Evolutionary conservation across 805 yeast genomes (phyloP), one percentile per base, ranked within the genome.

Genomic region (Maudiozyma serrabonitensis): DNA sequence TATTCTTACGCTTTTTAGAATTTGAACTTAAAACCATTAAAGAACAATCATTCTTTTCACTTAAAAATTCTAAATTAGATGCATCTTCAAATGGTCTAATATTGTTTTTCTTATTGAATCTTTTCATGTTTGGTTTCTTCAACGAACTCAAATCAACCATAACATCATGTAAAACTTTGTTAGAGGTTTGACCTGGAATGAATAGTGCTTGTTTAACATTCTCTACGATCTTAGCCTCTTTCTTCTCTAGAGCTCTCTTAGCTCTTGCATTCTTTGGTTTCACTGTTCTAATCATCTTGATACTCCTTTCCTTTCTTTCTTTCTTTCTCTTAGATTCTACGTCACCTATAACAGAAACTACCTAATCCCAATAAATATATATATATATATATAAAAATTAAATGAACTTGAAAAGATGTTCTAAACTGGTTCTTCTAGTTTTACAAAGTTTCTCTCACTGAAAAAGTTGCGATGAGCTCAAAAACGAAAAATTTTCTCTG

Each of bases 191-290:
- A 15, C 98, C 99, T 18, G 96, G 96, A 42, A 93, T 81, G 61
- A 93, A 93, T 50, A 93, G 75, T 0, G 96, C 97, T 48, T 81
- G 78, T 69, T 93, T 93, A 54, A 84, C 81, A 68, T 93, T 90
- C 67, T 93, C 99, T 8, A 84, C 84, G 44, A 88, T 68, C 69
- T 89, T 91, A 47, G 97, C 80, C 60, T 89, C 96, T 59, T 81
- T 84, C 61, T 85, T 84, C 54, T 89, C 95, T 55, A 90, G 66
- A 6, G 96, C 98, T 69, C 99, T 81, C 73, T 93, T 93, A 49
- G 96, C 80, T 63, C 98, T 88, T 48, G 96, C 96, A 63, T 84
- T 93, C 72, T 89, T 90, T 37, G 99, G 98, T 58, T 88, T 84
- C 43, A 83, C 72, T 43, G 75, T 66, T 75, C 77, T 69, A 53